A percentile compares a stretch with the other conserved stretches of the same genome.
phyloP scores from a whole-genome alignment of 1,284 basidiomycete species.

The Cutaneotrichosporon sp. region DNA sequence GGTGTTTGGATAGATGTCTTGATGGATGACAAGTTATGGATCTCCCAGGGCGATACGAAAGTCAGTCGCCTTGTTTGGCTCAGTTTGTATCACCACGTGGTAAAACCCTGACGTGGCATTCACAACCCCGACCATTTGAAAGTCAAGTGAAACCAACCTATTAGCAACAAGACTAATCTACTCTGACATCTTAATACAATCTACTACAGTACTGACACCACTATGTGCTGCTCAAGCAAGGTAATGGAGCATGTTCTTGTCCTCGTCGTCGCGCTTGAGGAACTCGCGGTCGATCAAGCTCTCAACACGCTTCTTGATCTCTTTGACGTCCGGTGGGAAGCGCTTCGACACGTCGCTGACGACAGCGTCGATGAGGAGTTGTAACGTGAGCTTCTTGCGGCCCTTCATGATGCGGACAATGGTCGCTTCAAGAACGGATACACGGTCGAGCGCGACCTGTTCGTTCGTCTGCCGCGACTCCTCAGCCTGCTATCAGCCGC shows the following conservation, averaged over 20 bases:
- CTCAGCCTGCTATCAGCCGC: conserved; percentile 62
- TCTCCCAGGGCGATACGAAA: neutral
- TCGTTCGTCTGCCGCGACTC: conserved; percentile 80
- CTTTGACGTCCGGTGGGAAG: conserved; percentile 57
- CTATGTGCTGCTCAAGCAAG: conserved; percentile 59
- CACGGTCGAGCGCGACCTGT: conserved; percentile 81
- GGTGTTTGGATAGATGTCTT: conserved; percentile 1
- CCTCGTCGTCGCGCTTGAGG: conserved; percentile 59
- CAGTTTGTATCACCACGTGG: neutral
- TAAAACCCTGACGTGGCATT: conserved; percentile 6
- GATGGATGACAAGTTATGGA: conserved; percentile 1
- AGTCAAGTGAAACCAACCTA: too few species aligned
- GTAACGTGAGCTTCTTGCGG: conserved; percentile 75
- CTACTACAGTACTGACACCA: neutral
- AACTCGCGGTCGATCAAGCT: conserved; percentile 83
- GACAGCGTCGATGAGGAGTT: conserved; percentile 62
- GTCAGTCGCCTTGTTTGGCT: conserved; percentile 19
- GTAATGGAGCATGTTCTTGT: conserved; percentile 71
- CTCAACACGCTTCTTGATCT: conserved; percentile 81
- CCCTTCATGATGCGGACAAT: conserved; percentile 95
- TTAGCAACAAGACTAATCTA: conserved; percentile 1
- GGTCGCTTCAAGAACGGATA: conserved; percentile 82
- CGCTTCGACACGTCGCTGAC: conserved; percentile 65
- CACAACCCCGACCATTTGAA: neutral
- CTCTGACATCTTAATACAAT: neutral